Base-by-base conservation (phyloP, 2,329 filamentous ascomycete species). In the Aspergillus alliaceus region DNA sequence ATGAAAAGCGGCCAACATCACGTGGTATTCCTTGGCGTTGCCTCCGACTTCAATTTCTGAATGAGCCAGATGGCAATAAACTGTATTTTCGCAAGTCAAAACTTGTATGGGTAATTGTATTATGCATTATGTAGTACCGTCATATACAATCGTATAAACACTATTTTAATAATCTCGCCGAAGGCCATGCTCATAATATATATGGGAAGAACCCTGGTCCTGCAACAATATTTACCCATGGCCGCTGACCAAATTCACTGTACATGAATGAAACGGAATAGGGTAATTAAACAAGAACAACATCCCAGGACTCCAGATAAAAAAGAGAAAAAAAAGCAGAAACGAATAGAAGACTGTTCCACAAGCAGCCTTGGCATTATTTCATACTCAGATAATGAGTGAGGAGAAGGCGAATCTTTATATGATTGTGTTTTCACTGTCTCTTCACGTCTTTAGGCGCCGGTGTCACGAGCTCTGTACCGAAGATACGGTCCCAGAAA, bases 401-500 rank as follows among this genome's bases (percentile, higher is more conserved):
- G 22, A 25, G 6, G 12, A 3, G 35, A 51, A 47, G 9, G 49
- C 14, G 35, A 24, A 50, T 1, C 24, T 3, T 6, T 22, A 20
- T n/a, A 14, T 24, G 18, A 44, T n/a, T 22, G 25, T 35, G 40
- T 62, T n/a, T 29, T 62, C 64, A 77, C 63, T 75, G 69, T 27
- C 71, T 60, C 67, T 77, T 77, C 27, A 60, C 56, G 14, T 62
- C 69, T 57, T 75, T 75, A 12, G 72, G 67, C 20, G 70, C 52
- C 3, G 72, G 76, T 65, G 64, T 59, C 53, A 82, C 76, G 52
- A 99, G 81, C 77, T 96, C 89, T 1, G 95, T 99, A 64, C 92
- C 91, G 72, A 99, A 99, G 6, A 99, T 79, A 50, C 79, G 80
- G 74, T 99, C 95, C 95, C 95, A 99, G 82, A 99, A 96, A 64